phyloP scores from a whole-genome alignment of 108 stramenopile genomes.

The Conticribra guillardii region DNA sequence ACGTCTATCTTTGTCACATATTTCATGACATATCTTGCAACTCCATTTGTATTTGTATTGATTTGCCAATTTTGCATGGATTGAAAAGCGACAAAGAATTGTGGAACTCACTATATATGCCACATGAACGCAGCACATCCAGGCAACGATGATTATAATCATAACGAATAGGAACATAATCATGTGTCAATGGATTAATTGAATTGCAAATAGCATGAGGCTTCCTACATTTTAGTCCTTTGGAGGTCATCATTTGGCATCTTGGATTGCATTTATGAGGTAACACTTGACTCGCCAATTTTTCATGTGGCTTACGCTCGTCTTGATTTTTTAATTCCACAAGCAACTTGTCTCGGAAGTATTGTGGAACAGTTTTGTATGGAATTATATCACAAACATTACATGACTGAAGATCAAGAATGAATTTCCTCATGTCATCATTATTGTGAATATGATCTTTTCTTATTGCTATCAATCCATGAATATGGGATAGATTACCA shows the following conservation, averaged over 20 bases:
- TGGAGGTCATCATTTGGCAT: too few relatives aligned
- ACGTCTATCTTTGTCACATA: slow-evolving; percentile 19
- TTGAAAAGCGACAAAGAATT: slow-evolving; percentile 4
- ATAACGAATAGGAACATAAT: too few relatives aligned
- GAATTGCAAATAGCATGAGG: too few relatives aligned
- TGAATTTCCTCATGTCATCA: slow-evolving; percentile 8
- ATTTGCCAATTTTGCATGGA: slow-evolving; percentile 33
- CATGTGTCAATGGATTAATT: too few relatives aligned
- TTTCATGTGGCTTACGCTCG: too few relatives aligned
- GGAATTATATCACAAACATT: slow-evolving; percentile 3
- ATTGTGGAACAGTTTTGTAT: not conserved
- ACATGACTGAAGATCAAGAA: slow-evolving; percentile 1
- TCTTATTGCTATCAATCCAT: slow-evolving; percentile 7
- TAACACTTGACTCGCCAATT: too few relatives aligned
- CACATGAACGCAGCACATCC: not conserved
- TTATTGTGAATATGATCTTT: slow-evolving; percentile 6
- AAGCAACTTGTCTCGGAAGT: slow-evolving; percentile 1
- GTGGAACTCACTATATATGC: not conserved
- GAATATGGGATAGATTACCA: slow-evolving; percentile 27
- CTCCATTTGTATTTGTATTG: slow-evolving; percentile 8
- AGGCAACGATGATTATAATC: slow-evolving; percentile 2
- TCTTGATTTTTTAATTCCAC: too few relatives aligned
- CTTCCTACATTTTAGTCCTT: too few relatives aligned
- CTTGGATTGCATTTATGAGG: too few relatives aligned
- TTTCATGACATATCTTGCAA: slow-evolving; percentile 24